phyloP scores from a whole-genome alignment of 306 rosid species.

The Cucurbita pepo region DNA sequence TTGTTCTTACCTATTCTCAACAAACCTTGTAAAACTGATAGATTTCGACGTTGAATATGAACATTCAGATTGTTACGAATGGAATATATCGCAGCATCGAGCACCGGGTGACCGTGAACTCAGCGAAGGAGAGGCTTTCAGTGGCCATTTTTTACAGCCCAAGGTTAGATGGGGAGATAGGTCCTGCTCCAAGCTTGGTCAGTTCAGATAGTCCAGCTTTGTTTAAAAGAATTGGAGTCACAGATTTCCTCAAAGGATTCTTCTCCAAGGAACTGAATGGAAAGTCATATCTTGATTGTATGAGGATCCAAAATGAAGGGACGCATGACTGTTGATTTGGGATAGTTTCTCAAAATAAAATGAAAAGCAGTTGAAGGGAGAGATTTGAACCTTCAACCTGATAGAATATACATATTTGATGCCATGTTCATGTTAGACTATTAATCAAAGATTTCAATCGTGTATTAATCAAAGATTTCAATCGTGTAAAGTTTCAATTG shows the following conservation, averaged over 20 bases:
- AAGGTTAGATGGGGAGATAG: conserved; percentile 20
- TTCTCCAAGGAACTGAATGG: conserved; percentile 7
- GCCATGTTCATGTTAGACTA: too few relatives aligned
- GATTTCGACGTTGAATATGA: neutral
- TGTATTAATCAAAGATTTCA: too few relatives aligned
- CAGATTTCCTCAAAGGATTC: neutral
- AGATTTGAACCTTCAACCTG: too few relatives aligned
- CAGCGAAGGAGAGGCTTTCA: neutral
- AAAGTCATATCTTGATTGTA: conserved; percentile 24
- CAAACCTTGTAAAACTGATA: neutral
- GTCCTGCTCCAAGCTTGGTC: conserved; percentile 22
- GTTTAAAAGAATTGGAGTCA: conserved; percentile 11
- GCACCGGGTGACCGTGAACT: conserved; percentile 26
- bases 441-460: too few relatives aligned
- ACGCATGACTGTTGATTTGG: neutral
- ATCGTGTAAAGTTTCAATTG: too few relatives aligned
- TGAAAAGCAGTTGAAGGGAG: too few relatives aligned
- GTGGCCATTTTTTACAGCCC: conserved; percentile 24
- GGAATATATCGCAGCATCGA: conserved; percentile 25
- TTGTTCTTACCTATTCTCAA: neutral
- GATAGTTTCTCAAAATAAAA: too few relatives aligned
- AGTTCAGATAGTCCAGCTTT: conserved; percentile 11
- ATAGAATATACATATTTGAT: too few relatives aligned
- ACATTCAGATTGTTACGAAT: conserved; percentile 30
- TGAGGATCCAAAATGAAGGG: conserved; percentile 7